Conservation (phyloP, 2,329 filamentous ascomycete species). For the Penicillium sp. region DNA sequence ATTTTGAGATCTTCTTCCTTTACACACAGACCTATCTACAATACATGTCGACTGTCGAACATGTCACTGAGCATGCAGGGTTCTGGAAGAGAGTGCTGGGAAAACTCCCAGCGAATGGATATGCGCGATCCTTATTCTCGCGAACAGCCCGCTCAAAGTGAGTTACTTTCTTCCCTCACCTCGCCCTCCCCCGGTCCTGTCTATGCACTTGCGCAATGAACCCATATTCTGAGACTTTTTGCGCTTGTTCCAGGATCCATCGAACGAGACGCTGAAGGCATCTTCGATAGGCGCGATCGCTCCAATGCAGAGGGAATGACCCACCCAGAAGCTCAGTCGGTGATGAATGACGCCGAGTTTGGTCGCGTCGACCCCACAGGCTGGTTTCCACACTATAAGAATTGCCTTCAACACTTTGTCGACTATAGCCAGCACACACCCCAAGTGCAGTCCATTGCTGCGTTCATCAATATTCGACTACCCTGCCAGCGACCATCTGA, state of each 20-base stretch:
- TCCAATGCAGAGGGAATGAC: slow-evolving; percentile 12
- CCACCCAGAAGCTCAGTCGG: slow-evolving; percentile 11
- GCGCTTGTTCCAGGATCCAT: slow-evolving; percentile 23
- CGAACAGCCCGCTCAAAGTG: slow-evolving; percentile 28
- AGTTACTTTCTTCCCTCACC: slow-evolving; percentile 8
- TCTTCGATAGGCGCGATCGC: slow-evolving; percentile 23
- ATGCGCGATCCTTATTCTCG: slow-evolving; percentile 27
- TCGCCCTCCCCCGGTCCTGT: background rate
- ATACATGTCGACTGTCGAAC: slow-evolving; percentile 24
- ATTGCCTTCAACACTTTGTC: slow-evolving; percentile 83
- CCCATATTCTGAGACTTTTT: slow-evolving; percentile 58
- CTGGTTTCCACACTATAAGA: slow-evolving; percentile 86
- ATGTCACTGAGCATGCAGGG: slow-evolving; percentile 31
- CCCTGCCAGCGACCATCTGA: slow-evolving; percentile 68
- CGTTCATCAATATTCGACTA: slow-evolving; percentile 86
- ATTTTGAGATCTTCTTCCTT: background rate
- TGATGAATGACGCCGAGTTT: slow-evolving; percentile 30
- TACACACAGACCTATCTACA: background rate
- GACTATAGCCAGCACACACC: slow-evolving; percentile 79
- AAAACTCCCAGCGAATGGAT: slow-evolving; percentile 29
- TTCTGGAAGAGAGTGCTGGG: slow-evolving; percentile 32
- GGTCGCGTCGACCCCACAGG: slow-evolving; percentile 65
- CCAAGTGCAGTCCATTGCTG: slow-evolving; percentile 79
- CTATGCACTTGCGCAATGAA: slow-evolving; percentile 52
- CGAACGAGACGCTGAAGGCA: slow-evolving; percentile 29